A percentile compares a stretch with the other conserved stretches of the same genome.
Conservation (phyloP, 805 yeast species). For the Cyberlindnera subsufficiens region DNA sequence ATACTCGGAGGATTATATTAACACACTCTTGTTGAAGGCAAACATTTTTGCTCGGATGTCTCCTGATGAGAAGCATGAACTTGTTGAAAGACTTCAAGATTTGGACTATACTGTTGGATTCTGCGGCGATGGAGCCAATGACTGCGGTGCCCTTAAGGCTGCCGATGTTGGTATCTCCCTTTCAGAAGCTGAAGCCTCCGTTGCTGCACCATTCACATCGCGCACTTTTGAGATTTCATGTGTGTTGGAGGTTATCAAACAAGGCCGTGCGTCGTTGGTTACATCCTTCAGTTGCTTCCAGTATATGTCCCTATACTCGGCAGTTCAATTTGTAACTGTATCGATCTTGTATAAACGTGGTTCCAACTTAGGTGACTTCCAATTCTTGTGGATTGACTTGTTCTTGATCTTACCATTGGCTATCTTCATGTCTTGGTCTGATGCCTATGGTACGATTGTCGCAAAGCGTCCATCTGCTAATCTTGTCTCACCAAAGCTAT, state of each 20-base stretch:
- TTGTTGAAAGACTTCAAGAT: conserved; percentile 79
- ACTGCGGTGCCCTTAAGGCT: conserved; percentile 96
- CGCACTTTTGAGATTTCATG: conserved; percentile 87
- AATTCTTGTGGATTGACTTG: conserved; percentile 89
- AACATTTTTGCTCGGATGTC: conserved; percentile 94
- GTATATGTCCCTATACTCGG: conserved; percentile 95
- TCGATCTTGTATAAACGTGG: conserved; percentile 82
- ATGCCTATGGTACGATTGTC: conserved; percentile 56
- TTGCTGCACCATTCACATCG: conserved; percentile 97
- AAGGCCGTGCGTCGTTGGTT: conserved; percentile 91
- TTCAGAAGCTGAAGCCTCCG: conserved; percentile 97
- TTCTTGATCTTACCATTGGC: conserved; percentile 91
- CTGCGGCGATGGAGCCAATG: conserved; percentile 99
- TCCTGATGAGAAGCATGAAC: conserved; percentile 96
- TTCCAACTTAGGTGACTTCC: conserved; percentile 93
- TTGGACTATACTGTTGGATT: conserved; percentile 92
- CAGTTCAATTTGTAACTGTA: conserved; percentile 89
- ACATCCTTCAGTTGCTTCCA: conserved; percentile 96
- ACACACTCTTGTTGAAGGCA: conserved; percentile 61
- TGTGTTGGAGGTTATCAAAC: conserved; percentile 83
- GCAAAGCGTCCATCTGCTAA: conserved; percentile 90
- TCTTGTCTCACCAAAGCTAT: conserved; percentile 80
- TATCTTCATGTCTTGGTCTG: conserved; percentile 96
- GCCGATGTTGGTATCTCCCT: conserved; percentile 96
- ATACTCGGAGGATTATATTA: conserved; percentile 35